phyloP scores from a whole-genome alignment of 352 stramenopile species.

The Pythium volutum region DNA sequence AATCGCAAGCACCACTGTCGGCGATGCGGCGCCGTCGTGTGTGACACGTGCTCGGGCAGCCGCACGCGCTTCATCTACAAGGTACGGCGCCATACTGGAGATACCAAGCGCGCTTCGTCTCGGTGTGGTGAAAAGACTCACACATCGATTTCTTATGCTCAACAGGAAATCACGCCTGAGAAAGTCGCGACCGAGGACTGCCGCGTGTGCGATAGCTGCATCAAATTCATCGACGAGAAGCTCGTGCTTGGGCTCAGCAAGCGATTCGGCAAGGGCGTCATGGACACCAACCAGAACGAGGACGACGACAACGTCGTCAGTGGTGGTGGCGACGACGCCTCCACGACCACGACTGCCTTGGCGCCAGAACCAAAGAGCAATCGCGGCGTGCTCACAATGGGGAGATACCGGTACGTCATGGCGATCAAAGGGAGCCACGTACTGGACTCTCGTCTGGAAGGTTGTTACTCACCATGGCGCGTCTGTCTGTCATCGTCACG shows the following conservation, averaged over 20 bases:
- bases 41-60: conserved; percentile 70
- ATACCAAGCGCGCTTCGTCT: background rate
- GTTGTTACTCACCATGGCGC: background rate
- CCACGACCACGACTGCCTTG: conserved; percentile 23
- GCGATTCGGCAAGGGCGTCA: conserved; percentile 56
- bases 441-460: too few species aligned
- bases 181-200: conserved; percentile 64
- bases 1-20: conserved; percentile 88
- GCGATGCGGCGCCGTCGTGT: conserved; percentile 81
- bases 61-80: conserved; percentile 87
- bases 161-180: conserved; percentile 57
- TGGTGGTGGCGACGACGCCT: conserved; percentile 4
- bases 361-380: conserved; percentile 52
- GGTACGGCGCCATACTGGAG: conserved; percentile 19
- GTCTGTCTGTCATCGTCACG: background rate
- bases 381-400: conserved; percentile 71
- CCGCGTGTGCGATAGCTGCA: conserved; percentile 79
- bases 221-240: conserved; percentile 84
- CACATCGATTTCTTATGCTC: background rate
- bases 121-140: background rate
- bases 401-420: conserved; percentile 80
- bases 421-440: too few species aligned
- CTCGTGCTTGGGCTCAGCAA: conserved; percentile 69
- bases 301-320: conserved; percentile 21
- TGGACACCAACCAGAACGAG: conserved; percentile 6